Conservation (phyloP, 257 asterid genomes). For the Nicotiana otophora region DNA sequence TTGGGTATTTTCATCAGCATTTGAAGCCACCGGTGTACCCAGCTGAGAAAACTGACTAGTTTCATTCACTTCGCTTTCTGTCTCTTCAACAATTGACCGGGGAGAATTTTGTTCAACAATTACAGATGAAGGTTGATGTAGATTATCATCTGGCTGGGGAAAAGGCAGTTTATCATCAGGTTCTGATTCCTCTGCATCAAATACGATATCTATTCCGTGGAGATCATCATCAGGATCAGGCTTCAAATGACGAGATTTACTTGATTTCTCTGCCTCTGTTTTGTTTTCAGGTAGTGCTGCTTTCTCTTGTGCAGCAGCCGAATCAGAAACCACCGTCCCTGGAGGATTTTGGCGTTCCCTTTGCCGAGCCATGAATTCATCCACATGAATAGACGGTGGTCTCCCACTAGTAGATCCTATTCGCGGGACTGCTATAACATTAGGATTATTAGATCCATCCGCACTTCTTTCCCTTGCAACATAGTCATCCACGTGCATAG, state of each 20-base stretch:
- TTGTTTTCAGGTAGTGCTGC: slow-evolving; percentile 41
- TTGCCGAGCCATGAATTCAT: slow-evolving; percentile 95
- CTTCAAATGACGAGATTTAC: slow-evolving; percentile 53
- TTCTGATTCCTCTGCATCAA: slow-evolving; percentile 92
- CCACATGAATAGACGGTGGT: slow-evolving; percentile 93
- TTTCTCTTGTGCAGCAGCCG: slow-evolving; percentile 45
- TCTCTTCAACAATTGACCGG: slow-evolving; percentile 85
- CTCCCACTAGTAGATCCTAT: slow-evolving; percentile 79
- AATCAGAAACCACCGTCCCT: slow-evolving; percentile 41
- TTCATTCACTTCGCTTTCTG: slow-evolving; percentile 64
- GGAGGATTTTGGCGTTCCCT: slow-evolving; percentile 69
- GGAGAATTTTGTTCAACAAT: slow-evolving; percentile 61
- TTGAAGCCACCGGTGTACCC: slow-evolving; percentile 45
- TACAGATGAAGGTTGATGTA: slow-evolving; percentile 48
- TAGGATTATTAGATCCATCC: slow-evolving; percentile 65
- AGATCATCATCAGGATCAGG: slow-evolving; percentile 93
- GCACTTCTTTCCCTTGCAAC: slow-evolving; percentile 88
- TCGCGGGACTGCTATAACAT: slow-evolving; percentile 74
- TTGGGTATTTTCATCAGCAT: slow-evolving; percentile 53
- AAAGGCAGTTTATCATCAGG: slow-evolving; percentile 82
- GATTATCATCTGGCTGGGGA: slow-evolving; percentile 80
- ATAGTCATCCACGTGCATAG: slow-evolving; percentile 98
- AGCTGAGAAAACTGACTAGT: slow-evolving; percentile 51
- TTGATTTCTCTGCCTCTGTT: slow-evolving; percentile 47
- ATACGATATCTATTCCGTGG: slow-evolving; percentile 91